Evolutionary conservation across 208 protist genomes (phyloP).

Genomic region (Chromosphaera perkinsii): DNA sequence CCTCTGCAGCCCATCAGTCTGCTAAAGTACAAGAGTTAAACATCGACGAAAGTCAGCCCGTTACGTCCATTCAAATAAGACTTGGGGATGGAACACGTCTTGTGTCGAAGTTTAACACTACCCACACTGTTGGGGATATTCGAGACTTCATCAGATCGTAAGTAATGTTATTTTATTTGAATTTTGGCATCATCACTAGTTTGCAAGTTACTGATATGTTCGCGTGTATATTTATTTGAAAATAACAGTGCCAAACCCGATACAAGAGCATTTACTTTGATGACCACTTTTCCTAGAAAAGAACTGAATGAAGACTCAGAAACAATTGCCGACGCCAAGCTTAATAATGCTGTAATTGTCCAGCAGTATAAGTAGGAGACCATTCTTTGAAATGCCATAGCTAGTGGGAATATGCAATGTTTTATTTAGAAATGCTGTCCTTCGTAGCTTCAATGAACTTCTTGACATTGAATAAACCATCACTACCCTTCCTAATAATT

Average conservation of each 20-base stretch:
- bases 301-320: slow-evolving; percentile 3
- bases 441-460: no score
- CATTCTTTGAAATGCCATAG: no score
- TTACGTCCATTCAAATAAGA: slow-evolving; percentile 7
- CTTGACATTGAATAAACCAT: no score
- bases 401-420: no score
- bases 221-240: no score
- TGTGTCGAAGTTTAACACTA: not conserved
- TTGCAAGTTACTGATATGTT: no score
- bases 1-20: not conserved
- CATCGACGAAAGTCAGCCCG: not conserved
- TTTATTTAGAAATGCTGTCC: no score
- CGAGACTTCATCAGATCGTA: not conserved
- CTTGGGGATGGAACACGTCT: slow-evolving; percentile 7
- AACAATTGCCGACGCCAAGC: slow-evolving; percentile 16
- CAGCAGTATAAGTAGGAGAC: slow-evolving; percentile 1
- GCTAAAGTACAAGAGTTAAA: not conserved
- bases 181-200: no score
- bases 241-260: no score
- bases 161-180: no score
- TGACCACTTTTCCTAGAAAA: slow-evolving; percentile 11
- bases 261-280: not conserved
- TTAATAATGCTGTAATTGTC: slow-evolving; percentile 12
- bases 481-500: slow-evolving; percentile 49
- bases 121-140: slow-evolving; percentile 12